Conservation (phyloP, 495 filamentous ascomycete species). For the Oidiodendron maius region DNA sequence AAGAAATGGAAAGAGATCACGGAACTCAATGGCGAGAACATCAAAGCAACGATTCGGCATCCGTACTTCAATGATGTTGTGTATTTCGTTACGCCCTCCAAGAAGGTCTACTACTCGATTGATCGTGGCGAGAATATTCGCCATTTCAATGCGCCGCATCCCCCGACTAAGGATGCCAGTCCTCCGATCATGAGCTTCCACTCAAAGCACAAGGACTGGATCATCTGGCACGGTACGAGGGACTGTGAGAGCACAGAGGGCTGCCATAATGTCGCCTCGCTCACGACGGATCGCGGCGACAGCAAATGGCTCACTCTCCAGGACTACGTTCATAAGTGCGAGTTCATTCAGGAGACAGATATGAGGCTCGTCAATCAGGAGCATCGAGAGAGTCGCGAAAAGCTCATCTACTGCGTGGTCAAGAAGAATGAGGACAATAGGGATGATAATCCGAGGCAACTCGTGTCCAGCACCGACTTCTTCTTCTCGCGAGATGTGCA, state of each 20-base stretch:
- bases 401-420: slow-evolving; percentile 76
- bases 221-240: slow-evolving; percentile 78
- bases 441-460: slow-evolving; percentile 51
- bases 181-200: slow-evolving; percentile 67
- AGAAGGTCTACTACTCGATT: slow-evolving; percentile 69
- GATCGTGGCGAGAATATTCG: slow-evolving; percentile 66
- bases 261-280: slow-evolving; percentile 67
- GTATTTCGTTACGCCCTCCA: slow-evolving; percentile 69
- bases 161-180: slow-evolving; percentile 27
- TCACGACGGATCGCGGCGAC: slow-evolving; percentile 68
- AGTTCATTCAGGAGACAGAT: slow-evolving; percentile 60
- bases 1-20: slow-evolving; percentile 63
- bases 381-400: slow-evolving; percentile 14
- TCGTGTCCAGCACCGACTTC: slow-evolving; percentile 70
- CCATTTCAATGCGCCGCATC: slow-evolving; percentile 54
- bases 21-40: slow-evolving; percentile 43
- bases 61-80: slow-evolving; percentile 72
- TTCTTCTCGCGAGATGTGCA: slow-evolving; percentile 52
- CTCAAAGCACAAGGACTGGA: slow-evolving; percentile 70
- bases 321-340: slow-evolving; percentile 66
- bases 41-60: slow-evolving; percentile 67
- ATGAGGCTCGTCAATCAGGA: slow-evolving; percentile 30
- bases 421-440: slow-evolving; percentile 57
- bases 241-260: slow-evolving; percentile 42
- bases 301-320: slow-evolving; percentile 60